These are phyloP conservation scores for Microcyclospora tardicrescens DNA, from an alignment of 2,329 filamentous ascomycete genomes.

Conservation along the genomic window DNA sequence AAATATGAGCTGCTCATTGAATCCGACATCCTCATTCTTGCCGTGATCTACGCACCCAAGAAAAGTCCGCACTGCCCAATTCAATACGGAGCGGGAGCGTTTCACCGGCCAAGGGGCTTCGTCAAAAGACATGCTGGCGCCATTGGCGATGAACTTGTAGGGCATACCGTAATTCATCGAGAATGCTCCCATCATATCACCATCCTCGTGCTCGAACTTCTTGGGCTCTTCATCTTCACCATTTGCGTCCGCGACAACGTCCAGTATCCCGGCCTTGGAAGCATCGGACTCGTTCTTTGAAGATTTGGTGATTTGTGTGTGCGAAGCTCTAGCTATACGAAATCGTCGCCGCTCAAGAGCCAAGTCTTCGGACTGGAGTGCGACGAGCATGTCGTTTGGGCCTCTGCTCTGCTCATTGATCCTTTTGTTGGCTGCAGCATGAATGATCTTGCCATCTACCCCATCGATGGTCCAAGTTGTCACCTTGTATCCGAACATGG, in stretches of 20 bases:
- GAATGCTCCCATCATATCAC: conserved; percentile 22
- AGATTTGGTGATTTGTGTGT: not conserved
- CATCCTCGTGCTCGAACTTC: conserved; percentile 7
- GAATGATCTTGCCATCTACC: conserved; percentile 33
- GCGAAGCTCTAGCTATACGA: conserved; percentile 4
- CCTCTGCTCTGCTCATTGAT: conserved; percentile 42
- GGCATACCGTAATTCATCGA: conserved; percentile 40
- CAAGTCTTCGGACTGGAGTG: conserved; percentile 29
- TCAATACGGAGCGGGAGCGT: conserved; percentile 39
- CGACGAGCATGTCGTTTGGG: conserved; percentile 47
- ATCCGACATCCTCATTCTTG: conserved; percentile 25
- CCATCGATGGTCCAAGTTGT: conserved; percentile 37
- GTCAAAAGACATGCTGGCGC: conserved; percentile 38
- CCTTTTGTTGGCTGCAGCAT: conserved; percentile 43
- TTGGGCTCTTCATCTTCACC: conserved; percentile 1
- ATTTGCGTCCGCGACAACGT: not conserved
- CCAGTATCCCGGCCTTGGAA: not conserved
- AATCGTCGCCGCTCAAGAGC: conserved; percentile 22
- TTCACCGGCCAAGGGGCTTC: conserved; percentile 36
- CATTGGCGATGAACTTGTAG: conserved; percentile 52
- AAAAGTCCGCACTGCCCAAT: conserved; percentile 40
- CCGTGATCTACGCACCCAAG: conserved; percentile 20
- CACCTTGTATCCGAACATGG: conserved; percentile 30
- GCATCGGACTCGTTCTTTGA: not conserved
- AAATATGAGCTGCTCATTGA: conserved; percentile 52